A percentile compares a stretch with the other conserved stretches of the same genome.
Conservation (phyloP, 140 eudicot genomes). For the Ambrosia hybrid region DNA sequence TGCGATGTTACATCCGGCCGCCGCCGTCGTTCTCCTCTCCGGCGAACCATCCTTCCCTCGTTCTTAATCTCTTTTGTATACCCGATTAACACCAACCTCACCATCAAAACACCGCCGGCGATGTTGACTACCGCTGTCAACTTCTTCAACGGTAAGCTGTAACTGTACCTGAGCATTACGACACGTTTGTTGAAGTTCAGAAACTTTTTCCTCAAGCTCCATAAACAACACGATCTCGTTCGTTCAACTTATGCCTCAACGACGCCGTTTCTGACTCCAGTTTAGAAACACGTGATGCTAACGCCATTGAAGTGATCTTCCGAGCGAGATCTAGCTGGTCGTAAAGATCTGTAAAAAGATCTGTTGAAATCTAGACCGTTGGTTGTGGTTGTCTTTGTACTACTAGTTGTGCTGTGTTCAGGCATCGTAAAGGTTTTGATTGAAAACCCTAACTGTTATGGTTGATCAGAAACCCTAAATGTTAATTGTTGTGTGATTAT, state of each 20-base stretch:
- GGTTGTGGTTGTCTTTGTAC: not conserved
- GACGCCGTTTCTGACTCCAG: conserved; percentile 66
- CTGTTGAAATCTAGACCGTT: conserved; percentile 59
- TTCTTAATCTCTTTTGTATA: too few relatives aligned
- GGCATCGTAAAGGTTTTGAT: conserved; percentile 36
- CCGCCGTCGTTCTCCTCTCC: too few relatives aligned
- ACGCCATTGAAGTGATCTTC: conserved; percentile 95
- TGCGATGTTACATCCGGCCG: too few relatives aligned
- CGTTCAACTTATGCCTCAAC: conserved; percentile 50
- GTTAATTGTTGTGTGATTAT: not conserved
- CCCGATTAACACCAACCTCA: too few relatives aligned
- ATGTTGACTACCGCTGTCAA: too few relatives aligned
- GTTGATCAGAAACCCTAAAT: not conserved
- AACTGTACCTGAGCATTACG: conserved; percentile 63
- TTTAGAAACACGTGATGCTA: conserved; percentile 87
- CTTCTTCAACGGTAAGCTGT: conserved; percentile 57
- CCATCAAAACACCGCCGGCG: too few relatives aligned
- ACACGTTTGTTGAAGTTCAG: conserved; percentile 54
- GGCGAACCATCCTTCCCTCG: too few relatives aligned
- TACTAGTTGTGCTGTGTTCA: conserved; percentile 33
- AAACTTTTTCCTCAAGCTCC: conserved; percentile 64
- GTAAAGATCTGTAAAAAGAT: conserved; percentile 56
- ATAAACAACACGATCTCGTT: conserved; percentile 53
- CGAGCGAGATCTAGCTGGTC: conserved; percentile 96
- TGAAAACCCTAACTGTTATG: conserved; percentile 32